A percentile compares a stretch with the other conserved stretches of the same genome.
These are phyloP conservation scores for Areca catechu DNA, from an alignment of 176 grass and related monocot genomes.

Conservation along the genomic window DNA sequence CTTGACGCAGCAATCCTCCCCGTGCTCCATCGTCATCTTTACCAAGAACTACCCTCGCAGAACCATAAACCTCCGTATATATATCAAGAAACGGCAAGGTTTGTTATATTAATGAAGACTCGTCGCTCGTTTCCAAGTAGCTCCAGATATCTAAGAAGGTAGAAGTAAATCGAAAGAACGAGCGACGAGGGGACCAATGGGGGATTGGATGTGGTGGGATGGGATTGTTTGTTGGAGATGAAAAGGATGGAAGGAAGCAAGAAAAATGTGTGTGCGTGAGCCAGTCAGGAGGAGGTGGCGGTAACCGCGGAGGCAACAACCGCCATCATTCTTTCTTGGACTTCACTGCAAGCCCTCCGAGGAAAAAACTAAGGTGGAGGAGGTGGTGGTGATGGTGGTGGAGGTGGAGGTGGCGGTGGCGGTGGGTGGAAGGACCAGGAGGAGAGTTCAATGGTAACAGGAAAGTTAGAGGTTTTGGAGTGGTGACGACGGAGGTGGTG, in stretches of 20 bases:
- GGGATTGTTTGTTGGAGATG: slow-evolving; percentile 2
- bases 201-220: too few species aligned
- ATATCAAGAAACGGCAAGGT: too few species aligned
- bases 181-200: too few species aligned
- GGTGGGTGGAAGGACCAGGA: too few species aligned
- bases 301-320: slow-evolving; percentile 24
- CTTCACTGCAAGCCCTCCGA: slow-evolving; percentile 51
- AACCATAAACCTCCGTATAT: slow-evolving; percentile 8
- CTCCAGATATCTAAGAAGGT: too few species aligned
- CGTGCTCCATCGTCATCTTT: slow-evolving; percentile 82
- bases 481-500: slow-evolving; percentile 27
- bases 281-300: background rate
- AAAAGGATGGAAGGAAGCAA: background rate
- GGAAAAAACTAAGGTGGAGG: slow-evolving; percentile 14
- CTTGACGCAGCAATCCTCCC: slow-evolving; percentile 95
- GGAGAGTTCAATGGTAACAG: too few species aligned
- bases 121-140: too few species aligned
- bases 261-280: too few species aligned
- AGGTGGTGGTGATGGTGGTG: slow-evolving; percentile 6
- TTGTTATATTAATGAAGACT: too few species aligned
- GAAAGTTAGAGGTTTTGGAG: too few species aligned
- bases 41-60: background rate
- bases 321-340: slow-evolving; percentile 70
- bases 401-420: too few species aligned
- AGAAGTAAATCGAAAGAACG: too few species aligned